Evolutionary conservation across 768 basidiomycete species (phyloP).

Genomic region (Asterophora lycoperdoides): DNA sequence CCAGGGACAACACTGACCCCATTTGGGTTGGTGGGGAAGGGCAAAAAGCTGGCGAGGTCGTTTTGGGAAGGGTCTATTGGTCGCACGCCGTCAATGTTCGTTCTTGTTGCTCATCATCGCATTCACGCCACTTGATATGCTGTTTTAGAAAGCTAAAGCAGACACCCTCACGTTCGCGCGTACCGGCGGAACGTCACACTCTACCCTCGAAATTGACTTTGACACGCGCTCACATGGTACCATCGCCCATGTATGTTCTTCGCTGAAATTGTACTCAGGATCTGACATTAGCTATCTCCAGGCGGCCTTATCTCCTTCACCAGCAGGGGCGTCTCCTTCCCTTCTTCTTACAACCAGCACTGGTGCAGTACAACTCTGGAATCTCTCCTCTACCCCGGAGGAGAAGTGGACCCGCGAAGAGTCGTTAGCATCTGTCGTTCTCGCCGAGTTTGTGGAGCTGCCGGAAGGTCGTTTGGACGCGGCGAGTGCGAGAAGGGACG

Average conservation of each 20-base stretch:
- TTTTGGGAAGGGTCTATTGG: constrained; percentile 21
- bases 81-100: constrained; percentile 3
- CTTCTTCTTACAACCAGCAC: constrained; percentile 67
- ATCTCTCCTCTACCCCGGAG: constrained; percentile 34
- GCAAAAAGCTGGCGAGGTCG: constrained; percentile 8
- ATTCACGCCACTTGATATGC: not conserved
- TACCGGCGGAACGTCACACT: constrained; percentile 32
- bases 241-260: constrained; percentile 54
- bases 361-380: constrained; percentile 75
- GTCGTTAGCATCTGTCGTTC: constrained; percentile 56
- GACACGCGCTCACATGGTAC: constrained; percentile 63
- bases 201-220: constrained; percentile 56
- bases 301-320: constrained; percentile 43
- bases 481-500: constrained; percentile 29
- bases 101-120: not conserved
- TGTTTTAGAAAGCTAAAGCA: constrained; percentile 45
- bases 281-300: not conserved
- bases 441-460: constrained; percentile 72
- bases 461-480: constrained; percentile 49
- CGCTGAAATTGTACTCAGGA: not conserved
- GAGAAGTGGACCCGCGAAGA: constrained; percentile 82
- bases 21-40: constrained; percentile 10
- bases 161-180: constrained; percentile 49
- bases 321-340: constrained; percentile 31
- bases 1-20: constrained; percentile 7